phyloP scores from a whole-genome alignment of 2,329 filamentous ascomycete genomes.

The Paraphoma sp. region DNA sequence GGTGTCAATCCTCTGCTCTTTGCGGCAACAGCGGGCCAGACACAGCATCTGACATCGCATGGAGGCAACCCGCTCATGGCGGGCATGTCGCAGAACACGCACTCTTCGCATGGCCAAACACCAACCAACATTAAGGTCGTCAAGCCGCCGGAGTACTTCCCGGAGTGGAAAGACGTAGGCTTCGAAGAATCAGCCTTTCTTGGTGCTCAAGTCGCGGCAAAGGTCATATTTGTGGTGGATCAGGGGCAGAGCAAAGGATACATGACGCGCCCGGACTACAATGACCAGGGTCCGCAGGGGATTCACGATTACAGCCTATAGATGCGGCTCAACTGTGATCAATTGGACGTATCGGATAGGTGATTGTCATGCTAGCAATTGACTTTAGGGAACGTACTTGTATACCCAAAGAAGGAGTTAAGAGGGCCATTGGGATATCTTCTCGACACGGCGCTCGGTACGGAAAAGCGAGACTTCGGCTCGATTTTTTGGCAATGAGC shows the following conservation, averaged over 20 bases:
- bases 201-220: slow-evolving; percentile 84
- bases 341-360: not conserved
- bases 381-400: slow-evolving; percentile 1
- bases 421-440: slow-evolving; percentile 6
- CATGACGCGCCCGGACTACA: slow-evolving; percentile 72
- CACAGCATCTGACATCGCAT: slow-evolving; percentile 55
- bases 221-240: slow-evolving; percentile 74
- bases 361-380: too few species aligned
- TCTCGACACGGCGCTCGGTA: not conserved
- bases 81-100: slow-evolving; percentile 56
- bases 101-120: slow-evolving; percentile 73
- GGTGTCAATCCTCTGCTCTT: slow-evolving; percentile 88
- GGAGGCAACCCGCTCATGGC: slow-evolving; percentile 39
- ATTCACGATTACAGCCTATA: slow-evolving; percentile 63
- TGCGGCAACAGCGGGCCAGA: slow-evolving; percentile 81
- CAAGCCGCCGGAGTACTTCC: slow-evolving; percentile 81
- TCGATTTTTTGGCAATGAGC: not conserved
- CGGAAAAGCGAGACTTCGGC: slow-evolving; percentile 4
- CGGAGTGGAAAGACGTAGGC: slow-evolving; percentile 81
- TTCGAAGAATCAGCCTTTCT: slow-evolving; percentile 86
- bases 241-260: slow-evolving; percentile 72
- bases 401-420: slow-evolving; percentile 18
- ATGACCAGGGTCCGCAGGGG: slow-evolving; percentile 68
- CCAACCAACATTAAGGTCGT: slow-evolving; percentile 84
- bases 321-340: not conserved